These are phyloP conservation scores for Suillus weaverae DNA, from an alignment of 768 basidiomycete genomes.

Conservation along the genomic window DNA sequence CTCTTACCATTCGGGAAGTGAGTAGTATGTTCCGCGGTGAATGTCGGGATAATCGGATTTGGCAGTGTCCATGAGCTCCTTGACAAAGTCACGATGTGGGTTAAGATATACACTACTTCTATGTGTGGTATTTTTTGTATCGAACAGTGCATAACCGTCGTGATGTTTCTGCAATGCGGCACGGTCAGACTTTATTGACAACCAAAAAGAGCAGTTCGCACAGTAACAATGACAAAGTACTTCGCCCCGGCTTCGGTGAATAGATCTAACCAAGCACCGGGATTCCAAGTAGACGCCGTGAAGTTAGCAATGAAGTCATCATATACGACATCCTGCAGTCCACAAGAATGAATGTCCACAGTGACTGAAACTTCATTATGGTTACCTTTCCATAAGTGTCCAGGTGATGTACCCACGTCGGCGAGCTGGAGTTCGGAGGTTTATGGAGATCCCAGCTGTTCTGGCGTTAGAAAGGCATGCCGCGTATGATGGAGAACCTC, in stretches of 20 bases:
- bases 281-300: conserved; percentile 52
- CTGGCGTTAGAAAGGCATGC: neutral
- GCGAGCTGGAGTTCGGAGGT: conserved; percentile 34
- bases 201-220: conserved; percentile 21
- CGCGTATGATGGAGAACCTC: neutral
- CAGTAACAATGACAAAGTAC: conserved; percentile 60
- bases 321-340: conserved; percentile 44
- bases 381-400: conserved; percentile 46
- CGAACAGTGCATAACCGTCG: conserved; percentile 58
- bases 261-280: conserved; percentile 54
- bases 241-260: conserved; percentile 59
- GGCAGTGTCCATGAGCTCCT: conserved; percentile 50
- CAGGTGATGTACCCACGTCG: conserved; percentile 50
- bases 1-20: conserved; percentile 52
- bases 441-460: conserved; percentile 42
- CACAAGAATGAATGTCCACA: neutral
- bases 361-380: neutral
- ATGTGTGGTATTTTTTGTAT: conserved; percentile 53
- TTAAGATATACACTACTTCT: conserved; percentile 49
- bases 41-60: conserved; percentile 49
- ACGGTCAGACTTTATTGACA: neutral
- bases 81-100: conserved; percentile 51
- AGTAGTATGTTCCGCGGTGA: conserved; percentile 59
- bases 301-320: conserved; percentile 61
- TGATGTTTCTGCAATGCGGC: conserved; percentile 51